Evolutionary conservation across 345 rosid species (phyloP).

Genomic region (Microcos paniculata): DNA sequence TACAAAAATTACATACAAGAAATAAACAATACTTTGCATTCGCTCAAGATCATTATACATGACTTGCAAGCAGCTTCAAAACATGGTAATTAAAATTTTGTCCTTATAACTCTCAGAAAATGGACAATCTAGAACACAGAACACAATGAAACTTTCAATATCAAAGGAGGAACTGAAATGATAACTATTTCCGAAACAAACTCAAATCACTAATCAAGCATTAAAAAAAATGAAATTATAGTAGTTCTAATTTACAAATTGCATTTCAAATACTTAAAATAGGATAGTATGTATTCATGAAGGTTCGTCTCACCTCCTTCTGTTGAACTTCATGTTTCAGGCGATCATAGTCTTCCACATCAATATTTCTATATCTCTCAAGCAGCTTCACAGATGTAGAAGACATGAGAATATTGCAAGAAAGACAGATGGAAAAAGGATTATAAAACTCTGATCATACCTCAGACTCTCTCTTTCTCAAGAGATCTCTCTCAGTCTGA

Average conservation of each 20-base stretch:
- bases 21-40: neutral
- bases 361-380: constrained; percentile 61
- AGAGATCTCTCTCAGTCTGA: constrained; percentile 53
- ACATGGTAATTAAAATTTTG: neutral
- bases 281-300: neutral
- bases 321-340: constrained; percentile 63
- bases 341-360: constrained; percentile 71
- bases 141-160: neutral
- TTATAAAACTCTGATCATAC: constrained; percentile 33
- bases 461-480: constrained; percentile 74
- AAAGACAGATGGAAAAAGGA: constrained; percentile 8
- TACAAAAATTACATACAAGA: neutral
- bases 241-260: neutral
- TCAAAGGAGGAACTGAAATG: neutral
- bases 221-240: neutral
- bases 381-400: constrained; percentile 50
- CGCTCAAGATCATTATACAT: neutral
- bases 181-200: no score
- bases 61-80: neutral
- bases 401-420: constrained; percentile 21
- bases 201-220: neutral
- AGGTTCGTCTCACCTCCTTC: constrained; percentile 49
- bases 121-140: neutral
- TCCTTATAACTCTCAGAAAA: neutral
- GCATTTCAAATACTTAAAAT: neutral